A percentile compares a stretch with the other conserved stretches of the same genome.
Evolutionary conservation across 2,329 filamentous ascomycete species (phyloP).

Genomic region (Beauveria sp.): DNA sequence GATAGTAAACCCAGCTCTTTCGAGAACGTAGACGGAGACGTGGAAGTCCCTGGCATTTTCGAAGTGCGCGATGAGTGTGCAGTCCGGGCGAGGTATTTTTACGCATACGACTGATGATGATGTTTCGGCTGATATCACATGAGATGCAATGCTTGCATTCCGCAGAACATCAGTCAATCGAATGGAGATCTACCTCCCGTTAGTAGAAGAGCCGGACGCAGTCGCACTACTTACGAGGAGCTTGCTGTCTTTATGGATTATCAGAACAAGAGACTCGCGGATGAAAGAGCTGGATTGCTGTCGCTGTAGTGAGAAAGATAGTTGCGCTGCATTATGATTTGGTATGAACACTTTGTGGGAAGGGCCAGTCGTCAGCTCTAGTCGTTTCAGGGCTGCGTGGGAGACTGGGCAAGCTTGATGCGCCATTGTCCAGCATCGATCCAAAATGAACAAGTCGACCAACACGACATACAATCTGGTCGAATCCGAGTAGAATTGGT

Average conservation of each 20-base stretch:
- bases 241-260: constrained; percentile 1
- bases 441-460: background rate
- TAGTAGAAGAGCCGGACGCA: background rate
- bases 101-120: constrained; percentile 19
- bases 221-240: background rate
- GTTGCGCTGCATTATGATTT: background rate
- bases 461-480: background rate
- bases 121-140: constrained; percentile 12
- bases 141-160: background rate
- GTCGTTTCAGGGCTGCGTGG: background rate
- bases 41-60: constrained; percentile 25
- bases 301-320: constrained; percentile 1
- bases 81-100: constrained; percentile 18
- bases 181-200: background rate
- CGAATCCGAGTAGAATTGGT: background rate
- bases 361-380: background rate
- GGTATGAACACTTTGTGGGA: background rate
- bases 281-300: background rate
- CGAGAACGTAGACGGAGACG: constrained; percentile 24
- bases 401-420: background rate
- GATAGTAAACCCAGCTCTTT: constrained; percentile 23
- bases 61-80: constrained; percentile 22
- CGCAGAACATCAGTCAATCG: constrained; percentile 7
- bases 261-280: background rate
- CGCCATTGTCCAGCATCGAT: background rate